Percentiles rank a stretch among this genome's conserved stretches.
Conservation (phyloP, 257 asterid species). For the Solanum habrochaites region DNA sequence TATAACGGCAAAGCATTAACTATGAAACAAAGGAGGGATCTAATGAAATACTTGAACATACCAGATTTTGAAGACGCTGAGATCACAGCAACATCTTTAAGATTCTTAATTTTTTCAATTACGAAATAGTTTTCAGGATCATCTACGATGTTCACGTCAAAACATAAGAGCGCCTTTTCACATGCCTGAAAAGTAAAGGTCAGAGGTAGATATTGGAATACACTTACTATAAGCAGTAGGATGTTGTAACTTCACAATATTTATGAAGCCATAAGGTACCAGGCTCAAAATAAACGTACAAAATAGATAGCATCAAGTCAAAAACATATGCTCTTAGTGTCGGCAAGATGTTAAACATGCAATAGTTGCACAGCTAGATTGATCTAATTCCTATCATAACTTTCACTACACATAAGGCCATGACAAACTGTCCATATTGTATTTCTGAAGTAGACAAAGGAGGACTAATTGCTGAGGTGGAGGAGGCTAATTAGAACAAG, state of each 20-base stretch:
- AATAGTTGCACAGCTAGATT: neutral
- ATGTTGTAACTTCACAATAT: neutral
- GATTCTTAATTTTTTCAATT: constrained; percentile 35
- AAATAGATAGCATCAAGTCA: neutral
- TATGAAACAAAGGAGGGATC: neutral
- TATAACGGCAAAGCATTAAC: neutral
- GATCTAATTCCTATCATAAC: neutral
- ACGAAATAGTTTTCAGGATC: constrained; percentile 13
- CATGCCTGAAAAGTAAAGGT: constrained; percentile 44
- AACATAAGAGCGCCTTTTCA: constrained; percentile 48
- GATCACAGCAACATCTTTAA: constrained; percentile 38
- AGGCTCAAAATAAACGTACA: neutral
- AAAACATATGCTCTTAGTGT: neutral
- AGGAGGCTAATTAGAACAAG: neutral
- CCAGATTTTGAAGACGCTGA: constrained; percentile 60
- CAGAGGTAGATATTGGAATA: neutral
- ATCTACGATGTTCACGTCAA: constrained; percentile 3
- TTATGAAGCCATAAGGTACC: neutral
- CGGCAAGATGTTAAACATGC: neutral
- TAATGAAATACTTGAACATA: constrained; percentile 6
- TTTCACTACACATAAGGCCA: neutral
- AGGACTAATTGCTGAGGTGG: neutral
- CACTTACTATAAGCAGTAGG: neutral
- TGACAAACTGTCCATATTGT: neutral
- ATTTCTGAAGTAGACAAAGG: neutral